These are phyloP conservation scores for Verruconis gallopava DNA, from an alignment of 2,329 filamentous ascomycete genomes.

Conservation along the genomic window DNA sequence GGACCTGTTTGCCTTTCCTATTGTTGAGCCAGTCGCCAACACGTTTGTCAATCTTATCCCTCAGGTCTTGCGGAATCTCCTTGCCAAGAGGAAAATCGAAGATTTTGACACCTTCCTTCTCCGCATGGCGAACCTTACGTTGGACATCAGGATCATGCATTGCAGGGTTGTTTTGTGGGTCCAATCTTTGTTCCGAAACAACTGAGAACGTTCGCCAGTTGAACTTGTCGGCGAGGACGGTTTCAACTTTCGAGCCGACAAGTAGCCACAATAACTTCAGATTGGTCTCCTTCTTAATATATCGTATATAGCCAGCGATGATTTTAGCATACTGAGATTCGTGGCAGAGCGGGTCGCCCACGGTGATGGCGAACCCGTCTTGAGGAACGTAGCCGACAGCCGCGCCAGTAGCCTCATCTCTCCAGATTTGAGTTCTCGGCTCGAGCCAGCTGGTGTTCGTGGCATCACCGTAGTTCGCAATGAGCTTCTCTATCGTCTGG, in stretches of 20 bases:
- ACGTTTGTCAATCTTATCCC: conserved; percentile 54
- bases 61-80: conserved; percentile 51
- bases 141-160: conserved; percentile 53
- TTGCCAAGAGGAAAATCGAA: conserved; percentile 56
- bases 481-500: conserved; percentile 71
- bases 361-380: conserved; percentile 67
- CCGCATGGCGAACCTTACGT: conserved; percentile 66
- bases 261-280: conserved; percentile 83
- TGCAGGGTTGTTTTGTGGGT: conserved; percentile 55
- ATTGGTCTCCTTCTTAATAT: conserved; percentile 54
- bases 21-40: conserved; percentile 68
- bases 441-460: conserved; percentile 92
- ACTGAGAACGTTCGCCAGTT: conserved; percentile 84
- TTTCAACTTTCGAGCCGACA: conserved; percentile 64
- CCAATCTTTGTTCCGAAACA: conserved; percentile 76
- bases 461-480: conserved; percentile 90
- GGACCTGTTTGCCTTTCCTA: conserved; percentile 76
- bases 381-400: conserved; percentile 73
- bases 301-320: conserved; percentile 60
- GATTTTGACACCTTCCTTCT: conserved; percentile 74
- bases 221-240: conserved; percentile 64
- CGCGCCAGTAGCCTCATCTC: conserved; percentile 64
- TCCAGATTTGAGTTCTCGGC: conserved; percentile 77
- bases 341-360: conserved; percentile 80
- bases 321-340: conserved; percentile 60